phyloP scores from a whole-genome alignment of 2,329 filamentous ascomycete species.

The Penicillium hesseltinei region DNA sequence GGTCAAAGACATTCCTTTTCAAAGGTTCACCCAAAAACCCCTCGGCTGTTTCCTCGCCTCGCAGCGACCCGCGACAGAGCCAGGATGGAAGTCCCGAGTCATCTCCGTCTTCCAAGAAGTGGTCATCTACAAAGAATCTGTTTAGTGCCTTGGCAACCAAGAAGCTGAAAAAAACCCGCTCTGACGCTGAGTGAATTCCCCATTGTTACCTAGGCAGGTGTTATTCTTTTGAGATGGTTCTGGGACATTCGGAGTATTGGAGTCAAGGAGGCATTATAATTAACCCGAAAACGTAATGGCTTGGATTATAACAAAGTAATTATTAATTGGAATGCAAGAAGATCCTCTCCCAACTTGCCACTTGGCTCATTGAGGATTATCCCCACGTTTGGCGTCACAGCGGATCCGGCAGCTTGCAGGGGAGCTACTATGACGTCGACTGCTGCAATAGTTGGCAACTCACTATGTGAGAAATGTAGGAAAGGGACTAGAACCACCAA shows the following conservation, averaged over 20 bases:
- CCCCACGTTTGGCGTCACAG: slow-evolving; percentile 10
- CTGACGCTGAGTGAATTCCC: slow-evolving; percentile 2
- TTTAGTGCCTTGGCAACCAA: slow-evolving; percentile 21
- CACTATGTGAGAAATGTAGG: slow-evolving; percentile 11
- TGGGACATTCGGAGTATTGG: neutral
- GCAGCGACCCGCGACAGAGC: slow-evolving; percentile 15
- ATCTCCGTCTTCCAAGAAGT: slow-evolving; percentile 21
- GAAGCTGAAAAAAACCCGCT: slow-evolving; percentile 11
- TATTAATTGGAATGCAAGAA: slow-evolving; percentile 9
- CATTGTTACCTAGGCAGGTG: slow-evolving; percentile 2
- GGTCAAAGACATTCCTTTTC: slow-evolving; percentile 17
- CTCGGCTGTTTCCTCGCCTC: slow-evolving; percentile 11
- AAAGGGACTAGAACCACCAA: slow-evolving; percentile 3
- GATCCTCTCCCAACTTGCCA: slow-evolving; percentile 5
- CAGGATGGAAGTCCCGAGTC: slow-evolving; percentile 13
- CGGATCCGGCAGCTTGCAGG: slow-evolving; percentile 2
- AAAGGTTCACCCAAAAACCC: slow-evolving; percentile 10
- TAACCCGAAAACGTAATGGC: slow-evolving; percentile 16
- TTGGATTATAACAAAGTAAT: neutral
- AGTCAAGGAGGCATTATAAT: slow-evolving; percentile 6
- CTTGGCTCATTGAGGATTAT: neutral
- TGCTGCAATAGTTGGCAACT: slow-evolving; percentile 9
- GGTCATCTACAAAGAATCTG: slow-evolving; percentile 17
- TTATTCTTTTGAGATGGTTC: neutral
- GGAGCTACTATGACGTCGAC: slow-evolving; percentile 11